Conservation (phyloP, 805 yeast genomes). For the Jamesozyma lodderae region DNA sequence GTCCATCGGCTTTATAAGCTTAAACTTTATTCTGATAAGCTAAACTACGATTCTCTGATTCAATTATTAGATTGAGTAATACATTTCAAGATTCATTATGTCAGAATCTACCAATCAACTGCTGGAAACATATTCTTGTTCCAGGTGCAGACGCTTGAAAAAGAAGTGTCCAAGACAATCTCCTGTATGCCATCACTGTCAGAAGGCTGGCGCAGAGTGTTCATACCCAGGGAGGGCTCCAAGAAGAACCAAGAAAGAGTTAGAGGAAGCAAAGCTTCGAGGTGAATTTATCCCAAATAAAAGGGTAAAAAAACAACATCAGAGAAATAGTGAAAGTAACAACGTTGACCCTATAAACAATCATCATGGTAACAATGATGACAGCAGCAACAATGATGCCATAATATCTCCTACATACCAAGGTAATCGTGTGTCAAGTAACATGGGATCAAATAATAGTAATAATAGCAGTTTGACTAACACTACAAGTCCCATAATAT, state of each 20-base stretch:
- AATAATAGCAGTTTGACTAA: background rate
- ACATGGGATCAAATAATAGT: no score
- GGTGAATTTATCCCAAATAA: conserved; percentile 19
- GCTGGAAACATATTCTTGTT: conserved; percentile 33
- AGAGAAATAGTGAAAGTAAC: background rate
- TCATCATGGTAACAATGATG: background rate
- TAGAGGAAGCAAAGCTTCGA: conserved; percentile 17
- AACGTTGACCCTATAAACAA: background rate
- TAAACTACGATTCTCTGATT: no score
- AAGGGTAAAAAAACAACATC: conserved; percentile 2
- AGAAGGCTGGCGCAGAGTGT: conserved; percentile 30
- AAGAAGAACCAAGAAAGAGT: conserved; percentile 31
- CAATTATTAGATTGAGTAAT: background rate
- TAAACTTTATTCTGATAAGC: no score
- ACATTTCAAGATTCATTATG: background rate
- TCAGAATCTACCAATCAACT: background rate
- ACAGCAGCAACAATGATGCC: no score
- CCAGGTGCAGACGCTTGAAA: conserved; percentile 40
- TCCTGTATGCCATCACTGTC: conserved; percentile 39
- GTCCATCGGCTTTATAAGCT: no score
- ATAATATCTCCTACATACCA: no score
- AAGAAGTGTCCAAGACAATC: conserved; percentile 40
- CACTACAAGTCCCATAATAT: background rate
- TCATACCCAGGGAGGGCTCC: conserved; percentile 38
- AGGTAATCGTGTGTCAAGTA: no score